phyloP scores from a whole-genome alignment of 1,284 basidiomycete species.

The Inonotus hispidus region DNA sequence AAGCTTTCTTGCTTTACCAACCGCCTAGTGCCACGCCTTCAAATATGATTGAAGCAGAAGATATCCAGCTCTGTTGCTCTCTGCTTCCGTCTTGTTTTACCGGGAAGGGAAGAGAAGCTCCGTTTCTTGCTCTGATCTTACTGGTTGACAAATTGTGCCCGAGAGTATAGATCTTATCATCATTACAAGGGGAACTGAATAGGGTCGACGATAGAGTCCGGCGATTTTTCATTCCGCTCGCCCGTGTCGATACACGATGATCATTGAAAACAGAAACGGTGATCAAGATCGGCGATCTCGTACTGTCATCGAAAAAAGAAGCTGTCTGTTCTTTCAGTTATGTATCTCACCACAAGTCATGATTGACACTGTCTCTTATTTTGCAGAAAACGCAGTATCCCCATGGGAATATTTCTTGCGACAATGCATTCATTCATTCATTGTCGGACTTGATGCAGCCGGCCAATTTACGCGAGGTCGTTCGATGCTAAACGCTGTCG shows the following conservation, averaged over 20 bases:
- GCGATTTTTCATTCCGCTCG: background rate
- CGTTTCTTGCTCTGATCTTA: background rate
- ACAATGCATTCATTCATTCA: no score
- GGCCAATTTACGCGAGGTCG: no score
- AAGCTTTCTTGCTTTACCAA: no score
- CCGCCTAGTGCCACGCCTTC: no score
- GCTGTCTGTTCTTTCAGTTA: background rate
- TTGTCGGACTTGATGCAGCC: background rate
- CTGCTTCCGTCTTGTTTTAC: no score
- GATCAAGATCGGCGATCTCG: background rate
- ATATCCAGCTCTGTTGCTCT: no score
- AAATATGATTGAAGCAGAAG: no score
- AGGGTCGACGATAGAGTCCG: background rate
- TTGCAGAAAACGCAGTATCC: background rate
- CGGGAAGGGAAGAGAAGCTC: background rate
- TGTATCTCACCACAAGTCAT: background rate
- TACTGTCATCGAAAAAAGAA: background rate
- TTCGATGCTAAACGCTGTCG: no score
- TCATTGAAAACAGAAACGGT: background rate
- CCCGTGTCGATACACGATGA: background rate
- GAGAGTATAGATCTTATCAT: background rate
- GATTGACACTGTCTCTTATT: background rate
- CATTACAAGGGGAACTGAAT: background rate
- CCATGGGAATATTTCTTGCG: no score
- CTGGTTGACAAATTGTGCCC: background rate